A percentile compares a stretch with the other conserved stretches of the same genome.
Evolutionary conservation across 2,329 filamentous ascomycete genomes (phyloP).

Genomic region (Phyllosticta paracitricarpa): DNA sequence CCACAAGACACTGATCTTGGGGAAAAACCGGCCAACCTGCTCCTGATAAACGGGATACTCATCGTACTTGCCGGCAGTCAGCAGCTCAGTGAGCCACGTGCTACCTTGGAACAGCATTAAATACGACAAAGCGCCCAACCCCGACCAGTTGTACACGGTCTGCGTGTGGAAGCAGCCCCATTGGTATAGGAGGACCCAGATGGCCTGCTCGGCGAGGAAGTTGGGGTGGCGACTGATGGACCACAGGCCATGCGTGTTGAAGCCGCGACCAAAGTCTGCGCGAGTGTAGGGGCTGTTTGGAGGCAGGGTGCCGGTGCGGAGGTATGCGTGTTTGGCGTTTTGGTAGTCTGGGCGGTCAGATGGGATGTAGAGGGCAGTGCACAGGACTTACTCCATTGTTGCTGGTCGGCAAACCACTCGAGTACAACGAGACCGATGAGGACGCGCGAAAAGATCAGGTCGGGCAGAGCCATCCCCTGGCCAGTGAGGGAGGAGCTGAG

Average conservation of each 20-base stretch:
- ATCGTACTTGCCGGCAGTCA: conserved; percentile 73
- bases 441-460: conserved; percentile 45
- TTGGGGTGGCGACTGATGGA: conserved; percentile 87
- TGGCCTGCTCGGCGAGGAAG: conserved; percentile 80
- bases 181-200: conserved; percentile 82
- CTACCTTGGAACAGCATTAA: conserved; percentile 80
- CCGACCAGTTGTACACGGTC: conserved; percentile 68
- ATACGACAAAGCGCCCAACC: conserved; percentile 57
- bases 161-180: conserved; percentile 73
- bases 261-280: conserved; percentile 80
- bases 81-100: conserved; percentile 74
- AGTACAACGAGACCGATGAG: conserved; percentile 50
- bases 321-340: conserved; percentile 66
- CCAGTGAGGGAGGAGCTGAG: conserved; percentile 56
- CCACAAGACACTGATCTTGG: conserved; percentile 32
- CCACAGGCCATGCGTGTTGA: conserved; percentile 76
- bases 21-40: conserved; percentile 75
- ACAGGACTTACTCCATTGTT: conserved; percentile 66
- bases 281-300: conserved; percentile 48
- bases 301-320: conserved; percentile 61
- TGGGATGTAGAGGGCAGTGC: background rate
- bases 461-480: conserved; percentile 40
- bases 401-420: conserved; percentile 77
- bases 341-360: conserved; percentile 54
- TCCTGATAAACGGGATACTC: conserved; percentile 80